Percentiles rank a stretch among this genome's conserved stretches.
Evolutionary conservation across 1,284 basidiomycete genomes (phyloP).

Genomic region (Apiotrichum brassicae): DNA sequence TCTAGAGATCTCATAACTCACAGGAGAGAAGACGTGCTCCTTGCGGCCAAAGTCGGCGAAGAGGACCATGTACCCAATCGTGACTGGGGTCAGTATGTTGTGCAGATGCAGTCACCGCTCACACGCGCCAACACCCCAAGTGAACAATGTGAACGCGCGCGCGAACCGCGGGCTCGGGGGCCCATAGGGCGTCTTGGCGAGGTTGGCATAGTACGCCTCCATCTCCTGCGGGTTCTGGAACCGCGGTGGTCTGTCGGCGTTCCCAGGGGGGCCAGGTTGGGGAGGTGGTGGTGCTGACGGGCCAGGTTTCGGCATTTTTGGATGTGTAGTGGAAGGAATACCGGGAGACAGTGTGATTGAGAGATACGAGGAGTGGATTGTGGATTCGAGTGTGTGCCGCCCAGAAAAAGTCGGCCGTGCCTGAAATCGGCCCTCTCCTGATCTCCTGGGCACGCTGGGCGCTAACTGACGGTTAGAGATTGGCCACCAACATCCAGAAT

Average conservation of each 20-base stretch:
- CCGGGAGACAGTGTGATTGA: too few relatives aligned
- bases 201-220: constrained; percentile 1
- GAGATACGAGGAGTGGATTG: too few relatives aligned
- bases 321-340: too few relatives aligned
- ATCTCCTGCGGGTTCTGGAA: neutral
- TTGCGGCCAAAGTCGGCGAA: constrained; percentile 40
- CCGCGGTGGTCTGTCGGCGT: neutral
- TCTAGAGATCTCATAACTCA: too few relatives aligned
- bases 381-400: too few relatives aligned
- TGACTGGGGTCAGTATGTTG: constrained; percentile 22
- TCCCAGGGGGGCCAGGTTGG: neutral
- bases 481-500: too few relatives aligned
- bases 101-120: neutral
- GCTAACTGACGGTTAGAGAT: too few relatives aligned
- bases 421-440: too few relatives aligned
- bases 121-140: neutral
- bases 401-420: too few relatives aligned
- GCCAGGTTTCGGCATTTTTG: neutral
- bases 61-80: constrained; percentile 38
- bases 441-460: too few relatives aligned
- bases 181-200: constrained; percentile 1
- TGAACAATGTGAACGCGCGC: constrained; percentile 2
- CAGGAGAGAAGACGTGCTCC: constrained; percentile 46
- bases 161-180: neutral
- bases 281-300: neutral